These are phyloP conservation scores for Babesia ovis DNA, from an alignment of 169 alveolate species.

Conservation along the genomic window DNA sequence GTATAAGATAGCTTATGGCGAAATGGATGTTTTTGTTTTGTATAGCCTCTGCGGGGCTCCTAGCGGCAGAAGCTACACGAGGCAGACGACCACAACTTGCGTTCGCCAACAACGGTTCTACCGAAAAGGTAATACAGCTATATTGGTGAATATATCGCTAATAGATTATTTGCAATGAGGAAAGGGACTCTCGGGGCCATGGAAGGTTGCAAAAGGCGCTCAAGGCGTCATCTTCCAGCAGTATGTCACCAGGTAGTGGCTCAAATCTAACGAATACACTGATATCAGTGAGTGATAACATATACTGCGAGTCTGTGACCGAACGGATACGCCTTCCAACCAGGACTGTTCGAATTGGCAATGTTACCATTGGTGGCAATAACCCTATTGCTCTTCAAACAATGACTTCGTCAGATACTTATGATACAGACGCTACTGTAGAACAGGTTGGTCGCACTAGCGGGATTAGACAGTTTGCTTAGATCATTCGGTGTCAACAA, in stretches of 20 bases:
- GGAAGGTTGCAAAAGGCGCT: constrained; percentile 9
- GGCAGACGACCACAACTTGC: constrained; percentile 1
- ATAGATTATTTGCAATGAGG: background rate
- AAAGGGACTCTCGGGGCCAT: background rate
- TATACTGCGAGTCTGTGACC: constrained; percentile 72
- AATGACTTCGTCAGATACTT: constrained; percentile 81
- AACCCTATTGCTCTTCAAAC: constrained; percentile 82
- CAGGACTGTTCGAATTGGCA: constrained; percentile 72
- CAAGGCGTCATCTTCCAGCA: constrained; percentile 1
- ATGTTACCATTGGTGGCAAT: constrained; percentile 76
- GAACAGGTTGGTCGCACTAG: constrained; percentile 61
- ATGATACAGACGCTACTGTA: constrained; percentile 77
- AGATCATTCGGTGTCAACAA: constrained; percentile 74
- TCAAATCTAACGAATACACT: too few species aligned
- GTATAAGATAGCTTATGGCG: background rate
- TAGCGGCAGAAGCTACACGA: background rate
- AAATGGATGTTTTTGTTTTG: background rate
- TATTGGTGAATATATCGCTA: background rate
- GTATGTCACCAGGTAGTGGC: background rate
- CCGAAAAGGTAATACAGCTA: background rate
- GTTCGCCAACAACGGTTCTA: background rate
- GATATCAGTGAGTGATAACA: constrained; percentile 21
- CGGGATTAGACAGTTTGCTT: background rate
- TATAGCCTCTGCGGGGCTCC: background rate
- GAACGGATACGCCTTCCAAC: constrained; percentile 72